Evolutionary conservation across 345 rosid species (phyloP).

Genomic region (Laguncularia racemosa): DNA sequence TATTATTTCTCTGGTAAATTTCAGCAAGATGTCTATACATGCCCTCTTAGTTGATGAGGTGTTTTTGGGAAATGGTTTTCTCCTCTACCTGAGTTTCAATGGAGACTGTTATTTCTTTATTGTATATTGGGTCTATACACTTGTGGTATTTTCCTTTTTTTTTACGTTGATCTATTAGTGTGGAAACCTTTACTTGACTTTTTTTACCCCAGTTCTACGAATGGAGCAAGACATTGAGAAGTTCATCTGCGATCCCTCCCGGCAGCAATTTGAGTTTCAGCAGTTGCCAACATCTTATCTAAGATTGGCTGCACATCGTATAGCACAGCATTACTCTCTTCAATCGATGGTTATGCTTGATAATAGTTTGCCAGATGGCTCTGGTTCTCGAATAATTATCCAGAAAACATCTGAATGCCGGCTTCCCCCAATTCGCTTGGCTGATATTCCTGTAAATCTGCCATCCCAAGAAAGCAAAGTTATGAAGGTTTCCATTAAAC

Average conservation of each 20-base stretch:
- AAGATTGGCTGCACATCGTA: slow-evolving; percentile 80
- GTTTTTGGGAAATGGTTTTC: too few species aligned
- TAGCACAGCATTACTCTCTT: slow-evolving; percentile 72
- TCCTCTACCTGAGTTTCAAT: too few species aligned
- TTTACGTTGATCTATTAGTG: neutral
- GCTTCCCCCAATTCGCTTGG: slow-evolving; percentile 52
- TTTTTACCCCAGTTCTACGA: slow-evolving; percentile 45
- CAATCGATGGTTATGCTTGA: slow-evolving; percentile 81
- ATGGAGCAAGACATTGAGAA: slow-evolving; percentile 81
- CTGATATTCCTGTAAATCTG: slow-evolving; percentile 63
- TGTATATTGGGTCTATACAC: too few species aligned
- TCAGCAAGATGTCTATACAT: too few species aligned
- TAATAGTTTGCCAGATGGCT: slow-evolving; percentile 52
- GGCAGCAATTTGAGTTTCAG: slow-evolving; percentile 66
- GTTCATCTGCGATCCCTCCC: slow-evolving; percentile 51
- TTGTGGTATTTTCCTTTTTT: neutral
- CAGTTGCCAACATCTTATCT: slow-evolving; percentile 77
- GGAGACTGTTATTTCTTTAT: too few species aligned
- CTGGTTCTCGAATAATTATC: slow-evolving; percentile 62
- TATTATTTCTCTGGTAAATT: too few species aligned
- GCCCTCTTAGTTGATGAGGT: too few species aligned
- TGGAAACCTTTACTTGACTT: neutral
- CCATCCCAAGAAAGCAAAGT: slow-evolving; percentile 48
- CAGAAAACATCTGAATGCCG: slow-evolving; percentile 58
- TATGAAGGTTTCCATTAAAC: slow-evolving; percentile 66